Conservation (phyloP, 2,329 filamentous ascomycete genomes). For the Cladophialophora bantiana region DNA sequence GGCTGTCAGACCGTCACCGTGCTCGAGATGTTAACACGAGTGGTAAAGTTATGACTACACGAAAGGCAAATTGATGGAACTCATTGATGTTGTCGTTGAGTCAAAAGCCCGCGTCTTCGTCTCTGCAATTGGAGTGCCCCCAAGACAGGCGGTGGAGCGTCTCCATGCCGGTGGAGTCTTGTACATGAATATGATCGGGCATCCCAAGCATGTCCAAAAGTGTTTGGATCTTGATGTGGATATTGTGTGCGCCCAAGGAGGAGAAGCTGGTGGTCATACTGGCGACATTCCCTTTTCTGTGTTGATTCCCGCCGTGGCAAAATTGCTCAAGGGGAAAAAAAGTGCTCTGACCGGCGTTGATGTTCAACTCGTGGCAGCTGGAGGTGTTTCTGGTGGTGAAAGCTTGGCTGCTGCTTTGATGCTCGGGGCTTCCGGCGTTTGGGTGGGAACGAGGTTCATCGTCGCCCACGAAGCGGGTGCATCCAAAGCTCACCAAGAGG, state of each 20-base stretch:
- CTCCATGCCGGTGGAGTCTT: conserved; percentile 75
- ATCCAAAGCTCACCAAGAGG: conserved; percentile 29
- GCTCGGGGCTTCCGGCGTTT: conserved; percentile 79
- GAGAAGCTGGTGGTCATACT: conserved; percentile 71
- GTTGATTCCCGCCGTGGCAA: conserved; percentile 77
- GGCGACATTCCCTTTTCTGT: conserved; percentile 77
- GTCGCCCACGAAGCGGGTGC: conserved; percentile 72
- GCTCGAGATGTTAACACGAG: no score
- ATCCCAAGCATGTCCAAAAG: conserved; percentile 81
- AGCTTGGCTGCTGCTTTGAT: conserved; percentile 75
- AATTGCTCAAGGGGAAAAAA: conserved; percentile 71
- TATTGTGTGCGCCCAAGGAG: conserved; percentile 20
- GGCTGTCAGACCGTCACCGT: no score
- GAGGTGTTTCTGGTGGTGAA: conserved; percentile 76
- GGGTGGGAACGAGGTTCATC: conserved; percentile 86
- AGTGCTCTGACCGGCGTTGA: conserved; percentile 68
- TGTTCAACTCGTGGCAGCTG: conserved; percentile 79
- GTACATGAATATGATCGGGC: conserved; percentile 90
- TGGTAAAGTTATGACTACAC: conserved; percentile 76
- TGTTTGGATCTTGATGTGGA: conserved; percentile 80
- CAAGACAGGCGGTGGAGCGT: conserved; percentile 67
- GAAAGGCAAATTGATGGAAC: conserved; percentile 75
- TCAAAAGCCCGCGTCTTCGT: conserved; percentile 78
- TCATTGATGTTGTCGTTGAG: conserved; percentile 79
- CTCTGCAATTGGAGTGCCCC: conserved; percentile 78